phyloP scores from a whole-genome alignment of 441 rosid species.

The Pelargonium myrrhifolium region DNA sequence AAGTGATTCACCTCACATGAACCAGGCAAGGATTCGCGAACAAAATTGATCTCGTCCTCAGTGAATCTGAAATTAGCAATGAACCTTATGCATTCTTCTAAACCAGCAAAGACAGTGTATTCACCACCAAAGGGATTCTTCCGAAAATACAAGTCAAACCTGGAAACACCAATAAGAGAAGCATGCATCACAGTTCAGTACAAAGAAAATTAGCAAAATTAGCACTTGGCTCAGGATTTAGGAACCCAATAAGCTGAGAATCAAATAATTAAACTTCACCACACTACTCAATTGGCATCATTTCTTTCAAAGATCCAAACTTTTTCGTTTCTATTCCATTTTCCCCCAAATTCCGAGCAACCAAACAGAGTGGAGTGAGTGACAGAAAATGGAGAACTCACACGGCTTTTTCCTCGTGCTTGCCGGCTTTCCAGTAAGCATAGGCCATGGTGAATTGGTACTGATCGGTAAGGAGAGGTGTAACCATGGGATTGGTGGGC shows the following conservation, averaged over 20 bases:
- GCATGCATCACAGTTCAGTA: too few species aligned
- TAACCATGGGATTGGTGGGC: slow-evolving; percentile 81
- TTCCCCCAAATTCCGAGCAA: slow-evolving; percentile 6
- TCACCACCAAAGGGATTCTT: slow-evolving; percentile 85
- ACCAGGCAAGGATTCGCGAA: slow-evolving; percentile 49
- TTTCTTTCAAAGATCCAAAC: not conserved
- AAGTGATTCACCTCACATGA: slow-evolving; percentile 59
- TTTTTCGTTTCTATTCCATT: not conserved
- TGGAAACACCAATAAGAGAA: slow-evolving; percentile 14
- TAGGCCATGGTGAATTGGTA: slow-evolving; percentile 95
- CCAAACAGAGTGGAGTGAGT: not conserved
- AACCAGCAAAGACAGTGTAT: slow-evolving; percentile 78
- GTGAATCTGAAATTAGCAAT: slow-evolving; percentile 72
- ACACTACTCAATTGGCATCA: not conserved
- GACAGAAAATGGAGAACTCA: slow-evolving; percentile 21
- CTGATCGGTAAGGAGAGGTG: slow-evolving; percentile 80
- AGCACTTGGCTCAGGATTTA: not conserved
- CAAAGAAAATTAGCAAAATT: not conserved
- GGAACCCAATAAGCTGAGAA: not conserved
- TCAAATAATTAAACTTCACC: not conserved
- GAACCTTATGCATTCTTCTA: slow-evolving; percentile 81
- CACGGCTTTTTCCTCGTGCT: slow-evolving; percentile 74
- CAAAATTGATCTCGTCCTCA: slow-evolving; percentile 61
- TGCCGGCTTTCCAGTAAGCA: slow-evolving; percentile 91
- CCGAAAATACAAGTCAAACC: slow-evolving; percentile 84